These are phyloP conservation scores for Cornus kousa DNA, from an alignment of 148 eudicot species.

Conservation along the genomic window DNA sequence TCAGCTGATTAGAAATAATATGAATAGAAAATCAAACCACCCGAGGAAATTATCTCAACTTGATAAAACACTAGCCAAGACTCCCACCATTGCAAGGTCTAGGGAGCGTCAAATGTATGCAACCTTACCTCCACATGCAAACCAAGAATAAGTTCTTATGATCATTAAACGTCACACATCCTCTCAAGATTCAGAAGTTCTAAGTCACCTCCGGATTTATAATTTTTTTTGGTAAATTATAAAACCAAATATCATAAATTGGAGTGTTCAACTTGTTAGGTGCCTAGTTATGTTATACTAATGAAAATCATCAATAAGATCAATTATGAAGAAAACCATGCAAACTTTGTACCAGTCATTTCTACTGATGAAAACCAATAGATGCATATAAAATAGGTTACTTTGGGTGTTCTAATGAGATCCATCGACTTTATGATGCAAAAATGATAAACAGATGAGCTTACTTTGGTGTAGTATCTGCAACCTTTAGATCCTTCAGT, in stretches of 20 bases:
- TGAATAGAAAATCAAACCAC: neutral
- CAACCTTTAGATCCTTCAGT: conserved; percentile 86
- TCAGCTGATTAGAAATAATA: neutral
- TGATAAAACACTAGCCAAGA: neutral
- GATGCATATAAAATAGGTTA: neutral
- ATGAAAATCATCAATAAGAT: neutral
- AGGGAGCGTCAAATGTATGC: no score
- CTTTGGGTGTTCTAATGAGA: neutral
- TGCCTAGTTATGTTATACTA: neutral
- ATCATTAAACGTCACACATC: neutral
- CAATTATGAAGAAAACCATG: neutral
- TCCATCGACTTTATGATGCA: neutral
- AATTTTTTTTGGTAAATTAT: no score
- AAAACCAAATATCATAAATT: neutral
- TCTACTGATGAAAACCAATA: neutral
- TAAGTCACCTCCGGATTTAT: neutral
- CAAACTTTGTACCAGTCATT: neutral
- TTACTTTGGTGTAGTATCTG: conserved; percentile 76
- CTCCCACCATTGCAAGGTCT: no score
- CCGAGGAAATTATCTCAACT: neutral
- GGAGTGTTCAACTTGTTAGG: neutral
- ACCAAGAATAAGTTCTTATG: neutral
- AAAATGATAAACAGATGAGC: neutral
- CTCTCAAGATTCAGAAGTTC: neutral
- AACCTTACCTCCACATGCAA: neutral